These are phyloP conservation scores for Euryodendron excelsum DNA, from an alignment of 148 eudicot species.

Conservation along the genomic window DNA sequence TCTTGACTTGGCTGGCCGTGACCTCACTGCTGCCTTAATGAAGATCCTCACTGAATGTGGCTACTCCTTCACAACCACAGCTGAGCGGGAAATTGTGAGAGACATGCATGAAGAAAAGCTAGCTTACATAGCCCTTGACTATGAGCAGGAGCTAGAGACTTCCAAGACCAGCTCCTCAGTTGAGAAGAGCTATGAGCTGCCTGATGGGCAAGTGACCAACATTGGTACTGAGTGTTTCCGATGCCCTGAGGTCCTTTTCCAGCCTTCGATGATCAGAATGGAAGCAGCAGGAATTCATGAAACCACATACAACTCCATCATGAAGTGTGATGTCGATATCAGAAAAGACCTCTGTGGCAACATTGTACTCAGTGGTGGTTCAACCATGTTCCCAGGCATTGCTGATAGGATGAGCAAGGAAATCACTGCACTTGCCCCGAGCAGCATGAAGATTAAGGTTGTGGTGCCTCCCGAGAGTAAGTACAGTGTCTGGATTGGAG, in stretches of 20 bases:
- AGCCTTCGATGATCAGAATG: constrained; percentile 61
- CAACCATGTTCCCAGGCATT: constrained; percentile 88
- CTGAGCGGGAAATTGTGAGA: constrained; percentile 84
- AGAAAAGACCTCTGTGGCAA: constrained; percentile 86
- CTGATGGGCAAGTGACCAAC: constrained; percentile 51
- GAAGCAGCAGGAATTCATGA: constrained; percentile 87
- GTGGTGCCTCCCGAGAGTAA: constrained; percentile 92
- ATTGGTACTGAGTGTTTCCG: constrained; percentile 50
- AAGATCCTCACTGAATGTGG: constrained; percentile 88
- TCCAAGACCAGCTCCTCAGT: constrained; percentile 46
- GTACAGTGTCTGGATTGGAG: constrained; percentile 95
- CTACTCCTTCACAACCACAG: constrained; percentile 85
- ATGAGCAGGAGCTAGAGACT: constrained; percentile 51
- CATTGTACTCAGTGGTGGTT: constrained; percentile 83
- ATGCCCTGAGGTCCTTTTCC: constrained; percentile 52
- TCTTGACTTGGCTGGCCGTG: constrained; percentile 84
- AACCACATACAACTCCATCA: constrained; percentile 86
- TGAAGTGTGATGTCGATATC: constrained; percentile 88
- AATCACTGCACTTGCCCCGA: constrained; percentile 77
- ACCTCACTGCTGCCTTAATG: constrained; percentile 75
- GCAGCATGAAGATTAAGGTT: constrained; percentile 93
- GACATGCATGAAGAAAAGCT: constrained; percentile 64
- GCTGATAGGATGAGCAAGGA: constrained; percentile 94
- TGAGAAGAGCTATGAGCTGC: constrained; percentile 51
- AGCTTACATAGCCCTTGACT: constrained; percentile 52